These are phyloP conservation scores for Salpingoeca rosetta DNA, from an alignment of 78 protist genomes.

Conservation along the genomic window DNA sequence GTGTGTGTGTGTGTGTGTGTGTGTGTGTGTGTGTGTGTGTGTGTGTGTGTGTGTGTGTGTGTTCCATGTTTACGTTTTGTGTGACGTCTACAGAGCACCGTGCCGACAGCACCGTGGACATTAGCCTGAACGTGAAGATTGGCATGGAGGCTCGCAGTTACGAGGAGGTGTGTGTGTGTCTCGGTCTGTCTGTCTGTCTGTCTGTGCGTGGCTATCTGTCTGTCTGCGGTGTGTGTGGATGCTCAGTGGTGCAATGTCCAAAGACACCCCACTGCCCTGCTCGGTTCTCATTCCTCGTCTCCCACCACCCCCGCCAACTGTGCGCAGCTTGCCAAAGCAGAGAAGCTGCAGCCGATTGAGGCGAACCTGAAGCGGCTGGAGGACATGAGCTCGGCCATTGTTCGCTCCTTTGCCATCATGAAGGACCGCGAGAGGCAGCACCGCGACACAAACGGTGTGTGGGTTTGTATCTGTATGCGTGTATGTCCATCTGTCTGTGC, in stretches of 20 bases:
- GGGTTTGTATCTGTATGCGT: background rate
- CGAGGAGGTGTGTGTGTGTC: background rate
- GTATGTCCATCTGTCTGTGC: too few relatives aligned
- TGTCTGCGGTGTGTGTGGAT: too few relatives aligned
- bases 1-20: background rate
- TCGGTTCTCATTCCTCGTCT: background rate
- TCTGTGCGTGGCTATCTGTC: too few relatives aligned
- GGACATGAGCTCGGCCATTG: background rate
- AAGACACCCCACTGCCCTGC: background rate
- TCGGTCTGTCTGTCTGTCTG: too few relatives aligned
- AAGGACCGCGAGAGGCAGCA: constrained; percentile 6
- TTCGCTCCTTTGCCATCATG: background rate
- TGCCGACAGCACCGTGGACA: background rate
- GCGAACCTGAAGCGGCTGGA: background rate
- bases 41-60: background rate
- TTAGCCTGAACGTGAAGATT: background rate
- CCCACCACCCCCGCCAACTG: background rate
- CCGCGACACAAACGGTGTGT: constrained; percentile 28
- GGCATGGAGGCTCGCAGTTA: constrained; percentile 3
- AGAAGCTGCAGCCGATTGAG: constrained; percentile 22
- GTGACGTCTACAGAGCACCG: background rate
- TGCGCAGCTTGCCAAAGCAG: background rate
- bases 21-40: too few relatives aligned
- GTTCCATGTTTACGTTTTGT: background rate
- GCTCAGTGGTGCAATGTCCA: background rate